Percentiles rank a stretch among this genome's conserved stretches.
phyloP scores from a whole-genome alignment of 495 filamentous ascomycete species.

The Annulohypoxylon maeteangense region DNA sequence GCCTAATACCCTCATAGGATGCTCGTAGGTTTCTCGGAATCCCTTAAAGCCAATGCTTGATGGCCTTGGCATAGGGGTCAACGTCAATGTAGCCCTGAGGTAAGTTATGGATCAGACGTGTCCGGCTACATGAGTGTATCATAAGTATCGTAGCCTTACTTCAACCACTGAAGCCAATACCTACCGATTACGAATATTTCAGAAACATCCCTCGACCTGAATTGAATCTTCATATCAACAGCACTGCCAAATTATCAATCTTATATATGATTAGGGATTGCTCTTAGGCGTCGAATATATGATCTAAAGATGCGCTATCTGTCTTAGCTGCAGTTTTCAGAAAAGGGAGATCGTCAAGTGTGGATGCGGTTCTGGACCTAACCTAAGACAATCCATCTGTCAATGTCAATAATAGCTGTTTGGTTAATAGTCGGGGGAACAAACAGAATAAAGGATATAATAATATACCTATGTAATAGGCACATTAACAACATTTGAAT shows the following conservation, averaged over 20 bases:
- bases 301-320: slow-evolving; percentile 1
- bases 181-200: background rate
- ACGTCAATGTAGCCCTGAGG: background rate
- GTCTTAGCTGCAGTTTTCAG: slow-evolving; percentile 7
- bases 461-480: background rate
- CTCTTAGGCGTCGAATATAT: background rate
- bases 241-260: slow-evolving; percentile 8
- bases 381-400: slow-evolving; percentile 16
- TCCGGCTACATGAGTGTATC: background rate
- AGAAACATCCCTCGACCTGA: background rate
- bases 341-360: slow-evolving; percentile 1
- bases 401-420: slow-evolving; percentile 3
- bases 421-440: slow-evolving; percentile 2
- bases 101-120: background rate
- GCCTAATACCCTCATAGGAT: background rate
- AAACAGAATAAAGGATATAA: background rate
- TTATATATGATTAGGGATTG: background rate
- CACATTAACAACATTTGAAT: background rate
- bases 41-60: background rate
- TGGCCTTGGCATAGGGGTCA: background rate
- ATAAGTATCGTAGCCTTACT: background rate
- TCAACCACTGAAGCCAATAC: background rate
- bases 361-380: slow-evolving; percentile 8
- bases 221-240: background rate
- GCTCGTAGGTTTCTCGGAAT: background rate